Conservation (phyloP, 805 yeast species). For the Komagataella kurtzmanii region DNA sequence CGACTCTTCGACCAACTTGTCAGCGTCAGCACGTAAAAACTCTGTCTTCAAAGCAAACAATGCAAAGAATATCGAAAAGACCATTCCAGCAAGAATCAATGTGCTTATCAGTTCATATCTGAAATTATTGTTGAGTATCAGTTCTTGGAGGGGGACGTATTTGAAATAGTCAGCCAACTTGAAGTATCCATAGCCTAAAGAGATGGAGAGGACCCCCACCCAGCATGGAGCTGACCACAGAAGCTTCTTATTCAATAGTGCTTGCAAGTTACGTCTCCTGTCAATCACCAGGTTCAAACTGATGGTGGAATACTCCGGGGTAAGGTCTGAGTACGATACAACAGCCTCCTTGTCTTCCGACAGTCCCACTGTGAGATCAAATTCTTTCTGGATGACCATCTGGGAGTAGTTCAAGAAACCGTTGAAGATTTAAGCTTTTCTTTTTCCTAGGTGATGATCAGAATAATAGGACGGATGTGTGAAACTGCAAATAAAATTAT, state of each 20-base stretch:
- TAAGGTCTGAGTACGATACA: constrained; percentile 31
- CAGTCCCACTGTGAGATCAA: constrained; percentile 41
- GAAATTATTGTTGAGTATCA: constrained; percentile 11
- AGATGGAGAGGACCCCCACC: constrained; percentile 10
- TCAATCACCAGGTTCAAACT: constrained; percentile 55
- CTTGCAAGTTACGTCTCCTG: constrained; percentile 32
- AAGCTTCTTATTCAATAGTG: constrained; percentile 28
- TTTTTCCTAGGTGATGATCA: background rate
- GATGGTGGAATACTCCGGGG: constrained; percentile 47
- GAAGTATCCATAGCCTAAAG: constrained; percentile 8
- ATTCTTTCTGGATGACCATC: constrained; percentile 29
- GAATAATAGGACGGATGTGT: background rate
- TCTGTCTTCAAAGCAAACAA: constrained; percentile 28
- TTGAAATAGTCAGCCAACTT: constrained; percentile 5
- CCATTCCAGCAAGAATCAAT: constrained; percentile 24
- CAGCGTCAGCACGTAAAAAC: constrained; percentile 28
- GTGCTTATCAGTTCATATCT: constrained; percentile 16
- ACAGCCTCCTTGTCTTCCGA: constrained; percentile 37
- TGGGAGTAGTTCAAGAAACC: background rate
- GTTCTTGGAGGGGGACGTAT: constrained; percentile 2
- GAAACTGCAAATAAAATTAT: background rate
- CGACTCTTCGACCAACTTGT: constrained; percentile 21
- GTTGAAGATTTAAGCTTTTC: background rate
- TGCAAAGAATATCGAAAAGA: constrained; percentile 25
- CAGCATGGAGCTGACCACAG: constrained; percentile 32